Evolutionary conservation across 2,329 filamentous ascomycete species (phyloP).

Genomic region (Fusarium sp.): DNA sequence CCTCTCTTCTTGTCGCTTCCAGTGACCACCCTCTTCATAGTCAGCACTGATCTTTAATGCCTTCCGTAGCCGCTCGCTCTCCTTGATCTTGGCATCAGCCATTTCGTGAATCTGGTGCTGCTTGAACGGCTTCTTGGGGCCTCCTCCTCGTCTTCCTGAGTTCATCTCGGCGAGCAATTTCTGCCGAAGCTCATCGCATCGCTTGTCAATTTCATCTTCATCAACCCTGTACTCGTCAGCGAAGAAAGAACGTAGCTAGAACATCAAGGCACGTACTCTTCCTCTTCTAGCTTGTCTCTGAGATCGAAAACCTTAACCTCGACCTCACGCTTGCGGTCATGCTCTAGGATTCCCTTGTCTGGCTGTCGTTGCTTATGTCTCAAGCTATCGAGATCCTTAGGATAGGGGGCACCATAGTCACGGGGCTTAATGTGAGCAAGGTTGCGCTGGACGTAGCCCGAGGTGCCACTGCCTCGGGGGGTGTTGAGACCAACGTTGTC

Average conservation of each 20-base stretch:
- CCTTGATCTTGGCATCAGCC: conserved; percentile 94
- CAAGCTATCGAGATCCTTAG: conserved; percentile 74
- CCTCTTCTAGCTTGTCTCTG: conserved; percentile 90
- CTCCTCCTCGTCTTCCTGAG: conserved; percentile 49
- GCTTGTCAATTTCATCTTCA: conserved; percentile 89
- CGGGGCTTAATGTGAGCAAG: conserved; percentile 88
- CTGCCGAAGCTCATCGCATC: conserved; percentile 58
- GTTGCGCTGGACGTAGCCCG: conserved; percentile 97
- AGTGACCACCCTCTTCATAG: conserved; percentile 88
- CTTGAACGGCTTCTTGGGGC: conserved; percentile 73
- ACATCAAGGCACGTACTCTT: conserved; percentile 68
- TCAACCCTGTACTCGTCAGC: conserved; percentile 67
- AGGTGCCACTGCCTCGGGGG: conserved; percentile 93
- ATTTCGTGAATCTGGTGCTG: conserved; percentile 95
- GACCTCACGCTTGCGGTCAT: conserved; percentile 89
- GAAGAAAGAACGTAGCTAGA: background rate
- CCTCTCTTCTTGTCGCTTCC: conserved; percentile 85
- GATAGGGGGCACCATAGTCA: conserved; percentile 83
- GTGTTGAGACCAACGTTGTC: conserved; percentile 97
- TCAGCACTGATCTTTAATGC: conserved; percentile 89
- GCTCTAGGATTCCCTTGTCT: conserved; percentile 92
- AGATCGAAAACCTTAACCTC: conserved; percentile 95
- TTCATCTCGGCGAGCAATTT: conserved; percentile 57
- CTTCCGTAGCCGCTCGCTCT: conserved; percentile 87
- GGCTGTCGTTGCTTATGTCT: conserved; percentile 85